Percentiles rank a stretch among this genome's conserved stretches.
Evolutionary conservation across 2,329 filamentous ascomycete genomes (phyloP).

Genomic region (Hypoxylon rubiginosum): DNA sequence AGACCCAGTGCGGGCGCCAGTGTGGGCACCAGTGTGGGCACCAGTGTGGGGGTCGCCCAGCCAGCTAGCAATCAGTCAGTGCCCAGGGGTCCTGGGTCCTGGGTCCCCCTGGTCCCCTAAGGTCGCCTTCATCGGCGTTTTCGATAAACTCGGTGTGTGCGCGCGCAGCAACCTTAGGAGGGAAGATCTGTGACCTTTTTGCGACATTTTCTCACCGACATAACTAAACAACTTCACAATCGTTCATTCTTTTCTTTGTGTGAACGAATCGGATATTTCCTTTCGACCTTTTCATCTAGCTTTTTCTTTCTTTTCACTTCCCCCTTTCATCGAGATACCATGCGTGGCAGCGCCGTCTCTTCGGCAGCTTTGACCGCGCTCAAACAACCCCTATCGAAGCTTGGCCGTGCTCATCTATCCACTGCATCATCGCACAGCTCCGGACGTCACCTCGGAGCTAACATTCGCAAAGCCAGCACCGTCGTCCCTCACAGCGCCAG

Average conservation of each 20-base stretch:
- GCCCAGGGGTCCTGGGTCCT: not conserved
- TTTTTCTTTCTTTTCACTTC: not conserved
- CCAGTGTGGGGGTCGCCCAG: not conserved
- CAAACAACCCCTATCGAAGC: slow-evolving; percentile 44
- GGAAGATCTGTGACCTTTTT: not conserved
- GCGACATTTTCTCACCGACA: slow-evolving; percentile 38
- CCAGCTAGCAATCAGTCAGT: slow-evolving; percentile 16
- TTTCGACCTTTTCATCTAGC: not conserved
- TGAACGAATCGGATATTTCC: slow-evolving; percentile 9
- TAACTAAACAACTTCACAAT: slow-evolving; percentile 1
- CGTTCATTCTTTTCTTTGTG: not conserved
- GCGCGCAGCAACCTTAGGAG: not conserved
- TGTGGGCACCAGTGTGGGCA: too few relatives aligned
- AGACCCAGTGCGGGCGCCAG: too few relatives aligned
- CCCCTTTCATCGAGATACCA: slow-evolving; percentile 36
- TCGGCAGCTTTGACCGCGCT: slow-evolving; percentile 48
- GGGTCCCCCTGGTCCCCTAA: too few relatives aligned
- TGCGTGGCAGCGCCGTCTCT: slow-evolving; percentile 48
- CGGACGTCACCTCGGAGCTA: slow-evolving; percentile 37
- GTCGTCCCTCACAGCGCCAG: slow-evolving; percentile 43
- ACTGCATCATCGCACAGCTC: slow-evolving; percentile 42
- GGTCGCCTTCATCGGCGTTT: slow-evolving; percentile 19
- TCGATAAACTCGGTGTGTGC: slow-evolving; percentile 29
- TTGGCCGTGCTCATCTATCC: slow-evolving; percentile 45
- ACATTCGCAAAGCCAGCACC: slow-evolving; percentile 47